A percentile compares a stretch with the other conserved stretches of the same genome.
phyloP scores from a whole-genome alignment of 225 moss, liverwort and hornwort species.

The Sphagnum contortum region DNA sequence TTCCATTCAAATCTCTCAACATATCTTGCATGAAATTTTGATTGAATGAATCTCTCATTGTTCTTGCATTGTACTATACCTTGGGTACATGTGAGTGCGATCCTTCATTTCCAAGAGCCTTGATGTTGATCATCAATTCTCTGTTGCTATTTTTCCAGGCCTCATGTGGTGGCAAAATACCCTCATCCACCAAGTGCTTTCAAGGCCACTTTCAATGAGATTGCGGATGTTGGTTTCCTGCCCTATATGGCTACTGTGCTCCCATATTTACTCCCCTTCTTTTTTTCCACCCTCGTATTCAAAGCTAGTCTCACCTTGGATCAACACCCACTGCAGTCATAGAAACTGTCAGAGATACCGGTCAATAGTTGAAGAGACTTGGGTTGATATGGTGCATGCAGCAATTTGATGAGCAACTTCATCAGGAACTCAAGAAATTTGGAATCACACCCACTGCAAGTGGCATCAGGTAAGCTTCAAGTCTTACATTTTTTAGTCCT shows the following conservation, averaged over 20 bases:
- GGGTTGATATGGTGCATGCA: conserved; percentile 8
- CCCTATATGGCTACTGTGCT: neutral
- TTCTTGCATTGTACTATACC: no score
- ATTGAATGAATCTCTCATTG: no score
- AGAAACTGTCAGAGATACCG: neutral
- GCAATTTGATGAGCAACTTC: conserved; percentile 65
- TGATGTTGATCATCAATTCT: no score
- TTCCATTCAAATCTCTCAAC: no score
- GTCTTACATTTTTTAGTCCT: neutral
- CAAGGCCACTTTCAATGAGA: conserved; percentile 37
- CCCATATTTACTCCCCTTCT: neutral
- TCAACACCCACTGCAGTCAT: no score
- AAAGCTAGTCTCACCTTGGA: no score
- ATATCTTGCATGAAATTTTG: no score
- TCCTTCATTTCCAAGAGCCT: no score
- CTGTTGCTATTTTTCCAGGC: conserved; percentile 29
- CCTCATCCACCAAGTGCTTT: conserved; percentile 57
- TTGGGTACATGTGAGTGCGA: no score
- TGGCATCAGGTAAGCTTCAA: conserved; percentile 57
- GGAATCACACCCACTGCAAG: conserved; percentile 52
- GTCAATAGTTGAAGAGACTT: neutral
- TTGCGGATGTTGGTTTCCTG: conserved; percentile 36
- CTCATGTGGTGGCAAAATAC: conserved; percentile 76
- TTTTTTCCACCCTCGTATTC: no score
- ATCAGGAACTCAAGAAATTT: conserved; percentile 71